Conservation (phyloP, 441 rosid genomes). For the Syzygium syzygioides region DNA sequence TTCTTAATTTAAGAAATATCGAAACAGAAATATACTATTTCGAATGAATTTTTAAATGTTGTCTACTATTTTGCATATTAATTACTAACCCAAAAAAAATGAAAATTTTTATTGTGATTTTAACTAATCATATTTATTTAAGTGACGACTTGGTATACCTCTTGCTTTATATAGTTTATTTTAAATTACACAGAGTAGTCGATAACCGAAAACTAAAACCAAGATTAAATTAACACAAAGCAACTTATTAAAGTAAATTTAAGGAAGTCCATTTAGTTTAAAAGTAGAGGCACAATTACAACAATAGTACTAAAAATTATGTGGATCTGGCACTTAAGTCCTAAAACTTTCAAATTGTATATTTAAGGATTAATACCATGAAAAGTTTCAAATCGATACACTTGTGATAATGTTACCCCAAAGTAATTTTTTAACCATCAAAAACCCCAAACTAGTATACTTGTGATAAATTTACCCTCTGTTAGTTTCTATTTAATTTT, state of each 20-base stretch:
- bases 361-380: too few species aligned
- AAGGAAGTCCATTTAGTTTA: background rate
- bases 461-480: too few species aligned
- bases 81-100: background rate
- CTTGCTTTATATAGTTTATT: background rate
- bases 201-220: background rate
- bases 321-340: too few species aligned
- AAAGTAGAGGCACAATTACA: too few species aligned
- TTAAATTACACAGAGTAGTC: background rate
- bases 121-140: background rate
- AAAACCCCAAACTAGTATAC: too few species aligned
- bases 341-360: too few species aligned
- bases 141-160: background rate
- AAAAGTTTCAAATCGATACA: too few species aligned
- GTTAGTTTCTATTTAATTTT: too few species aligned
- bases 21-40: background rate
- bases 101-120: background rate
- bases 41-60: background rate
- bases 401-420: too few species aligned
- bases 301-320: too few species aligned
- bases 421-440: too few species aligned
- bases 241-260: background rate
- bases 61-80: background rate
- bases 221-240: background rate
- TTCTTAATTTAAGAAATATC: background rate